These are phyloP conservation scores for Backusella mclennaniae DNA, from an alignment of 192 early-diverging fungal species.

Conservation along the genomic window DNA sequence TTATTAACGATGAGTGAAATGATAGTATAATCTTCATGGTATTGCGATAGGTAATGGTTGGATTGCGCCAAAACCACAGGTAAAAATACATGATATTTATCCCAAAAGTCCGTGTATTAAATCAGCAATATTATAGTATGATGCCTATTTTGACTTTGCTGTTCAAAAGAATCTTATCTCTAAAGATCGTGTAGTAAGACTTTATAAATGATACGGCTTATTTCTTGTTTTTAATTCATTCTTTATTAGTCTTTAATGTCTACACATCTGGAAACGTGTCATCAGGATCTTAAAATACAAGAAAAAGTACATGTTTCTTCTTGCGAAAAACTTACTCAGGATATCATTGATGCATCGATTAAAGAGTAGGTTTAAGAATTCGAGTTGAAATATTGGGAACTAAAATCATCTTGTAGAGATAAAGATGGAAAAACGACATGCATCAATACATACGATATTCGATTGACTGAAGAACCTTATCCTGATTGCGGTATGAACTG, in stretches of 20 bases:
- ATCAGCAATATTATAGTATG: conserved; percentile 31
- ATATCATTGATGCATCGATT: conserved; percentile 20
- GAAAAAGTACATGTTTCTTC: conserved; percentile 29
- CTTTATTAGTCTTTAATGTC: conserved; percentile 3
- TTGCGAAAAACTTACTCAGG: conserved; percentile 41
- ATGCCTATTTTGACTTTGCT: conserved; percentile 42
- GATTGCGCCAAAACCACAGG: conserved; percentile 58
- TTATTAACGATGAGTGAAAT: neutral
- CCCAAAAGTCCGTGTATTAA: neutral
- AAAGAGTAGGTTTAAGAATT: neutral
- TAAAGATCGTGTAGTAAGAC: conserved; percentile 27
- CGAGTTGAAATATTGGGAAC: too few relatives aligned
- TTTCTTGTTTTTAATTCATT: neutral
- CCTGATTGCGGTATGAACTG: conserved; percentile 55
- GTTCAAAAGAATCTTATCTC: conserved; percentile 29
- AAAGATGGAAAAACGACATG: conserved; percentile 31
- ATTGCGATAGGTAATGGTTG: conserved; percentile 65
- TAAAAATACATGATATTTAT: conserved; percentile 9
- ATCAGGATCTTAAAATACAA: conserved; percentile 23
- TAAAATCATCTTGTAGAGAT: neutral
- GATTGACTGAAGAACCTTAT: conserved; percentile 40
- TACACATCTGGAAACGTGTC: conserved; percentile 33
- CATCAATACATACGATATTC: conserved; percentile 60
- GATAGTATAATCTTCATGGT: conserved; percentile 51
- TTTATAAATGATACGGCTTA: neutral